Conservation (phyloP, 495 filamentous ascomycete genomes). For the Penicillium pulvis region DNA sequence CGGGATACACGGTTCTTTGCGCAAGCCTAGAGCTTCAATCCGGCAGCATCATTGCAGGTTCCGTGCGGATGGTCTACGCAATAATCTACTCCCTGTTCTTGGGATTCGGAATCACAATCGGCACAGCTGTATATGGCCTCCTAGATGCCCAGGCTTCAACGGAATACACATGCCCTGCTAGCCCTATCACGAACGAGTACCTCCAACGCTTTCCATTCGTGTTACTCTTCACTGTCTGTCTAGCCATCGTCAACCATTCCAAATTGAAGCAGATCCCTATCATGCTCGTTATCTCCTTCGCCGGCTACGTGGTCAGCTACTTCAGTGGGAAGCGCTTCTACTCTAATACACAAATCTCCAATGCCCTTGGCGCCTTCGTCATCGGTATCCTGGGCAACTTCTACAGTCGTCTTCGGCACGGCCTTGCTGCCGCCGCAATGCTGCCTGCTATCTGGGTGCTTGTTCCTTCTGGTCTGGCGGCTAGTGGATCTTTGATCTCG, state of each 20-base stretch:
- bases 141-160: conserved; percentile 75
- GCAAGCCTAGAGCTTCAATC: conserved; percentile 88
- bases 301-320: conserved; percentile 86
- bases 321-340: conserved; percentile 72
- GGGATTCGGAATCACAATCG: conserved; percentile 96
- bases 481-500: conserved; percentile 78
- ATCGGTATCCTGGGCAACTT: conserved; percentile 87
- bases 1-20: conserved; percentile 83
- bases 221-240: conserved; percentile 75
- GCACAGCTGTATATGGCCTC: conserved; percentile 84
- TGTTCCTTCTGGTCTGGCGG: conserved; percentile 87
- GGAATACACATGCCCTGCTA: conserved; percentile 64
- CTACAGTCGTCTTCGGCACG: conserved; percentile 81
- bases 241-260: conserved; percentile 84
- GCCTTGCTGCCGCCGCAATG: conserved; percentile 84
- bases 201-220: conserved; percentile 70
- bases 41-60: conserved; percentile 81
- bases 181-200: conserved; percentile 54
- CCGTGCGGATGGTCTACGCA: conserved; percentile 93
- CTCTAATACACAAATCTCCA: conserved; percentile 75
- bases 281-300: conserved; percentile 81
- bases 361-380: conserved; percentile 81
- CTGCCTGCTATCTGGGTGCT: conserved; percentile 94
- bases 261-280: conserved; percentile 87
- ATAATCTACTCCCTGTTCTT: conserved; percentile 95